These are phyloP conservation scores for Picochlorum sp. DNA, from an alignment of 139 green algal species.

Conservation along the genomic window DNA sequence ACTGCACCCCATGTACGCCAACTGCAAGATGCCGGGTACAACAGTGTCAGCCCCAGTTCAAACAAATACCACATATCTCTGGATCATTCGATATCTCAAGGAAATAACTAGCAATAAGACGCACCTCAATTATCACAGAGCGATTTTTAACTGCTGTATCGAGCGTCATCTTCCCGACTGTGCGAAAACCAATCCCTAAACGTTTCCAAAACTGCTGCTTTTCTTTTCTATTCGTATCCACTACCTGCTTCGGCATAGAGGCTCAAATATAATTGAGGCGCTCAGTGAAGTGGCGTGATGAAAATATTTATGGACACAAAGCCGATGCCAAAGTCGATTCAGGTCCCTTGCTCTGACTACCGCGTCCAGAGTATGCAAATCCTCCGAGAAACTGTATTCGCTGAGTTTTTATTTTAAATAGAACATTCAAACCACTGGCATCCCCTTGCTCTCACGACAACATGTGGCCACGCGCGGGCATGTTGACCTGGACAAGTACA, in stretches of 20 bases:
- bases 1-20: constrained; percentile 25
- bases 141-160: not conserved
- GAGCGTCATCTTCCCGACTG: constrained; percentile 9
- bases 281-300: too few relatives aligned
- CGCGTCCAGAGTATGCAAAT: too few relatives aligned
- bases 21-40: constrained; percentile 9
- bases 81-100: not conserved
- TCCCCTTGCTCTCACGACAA: too few relatives aligned
- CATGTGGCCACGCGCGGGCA: too few relatives aligned
- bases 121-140: constrained; percentile 4
- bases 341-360: too few relatives aligned
- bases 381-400: too few relatives aligned
- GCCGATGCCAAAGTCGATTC: too few relatives aligned
- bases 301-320: too few relatives aligned
- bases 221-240: not conserved
- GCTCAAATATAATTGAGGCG: too few relatives aligned
- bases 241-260: not conserved
- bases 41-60: not conserved
- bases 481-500: too few relatives aligned
- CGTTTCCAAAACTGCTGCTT: constrained; percentile 9
- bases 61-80: not conserved
- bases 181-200: constrained; percentile 4
- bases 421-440: too few relatives aligned
- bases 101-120: not conserved
- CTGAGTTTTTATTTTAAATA: too few relatives aligned